Evolutionary conservation across 164 flowering plant genomes (phyloP).

Genomic region (Chloranthus sessilifolius): DNA sequence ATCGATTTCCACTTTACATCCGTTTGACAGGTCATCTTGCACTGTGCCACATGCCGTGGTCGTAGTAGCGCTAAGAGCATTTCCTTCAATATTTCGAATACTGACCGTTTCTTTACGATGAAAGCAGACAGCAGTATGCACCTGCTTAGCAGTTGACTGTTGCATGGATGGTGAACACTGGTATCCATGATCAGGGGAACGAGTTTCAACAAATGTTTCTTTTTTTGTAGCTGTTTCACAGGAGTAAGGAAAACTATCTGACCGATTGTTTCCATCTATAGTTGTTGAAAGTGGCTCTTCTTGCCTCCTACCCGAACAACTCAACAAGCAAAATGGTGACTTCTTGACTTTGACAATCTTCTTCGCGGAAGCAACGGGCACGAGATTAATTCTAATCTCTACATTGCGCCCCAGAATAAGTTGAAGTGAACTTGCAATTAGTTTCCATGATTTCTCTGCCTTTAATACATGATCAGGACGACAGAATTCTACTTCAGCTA

Average conservation of each 20-base stretch:
- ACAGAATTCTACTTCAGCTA: slow-evolving; percentile 67
- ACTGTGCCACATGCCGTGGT: slow-evolving; percentile 17
- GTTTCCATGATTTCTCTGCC: slow-evolving; percentile 86
- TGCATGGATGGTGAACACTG: slow-evolving; percentile 20
- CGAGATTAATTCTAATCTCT: slow-evolving; percentile 65
- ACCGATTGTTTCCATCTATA: slow-evolving; percentile 30
- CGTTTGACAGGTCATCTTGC: slow-evolving; percentile 20
- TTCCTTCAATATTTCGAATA: slow-evolving; percentile 52
- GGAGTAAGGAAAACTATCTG: slow-evolving; percentile 35
- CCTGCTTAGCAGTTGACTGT: background rate
- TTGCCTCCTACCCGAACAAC: slow-evolving; percentile 48
- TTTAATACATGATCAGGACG: slow-evolving; percentile 48
- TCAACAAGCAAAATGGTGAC: slow-evolving; percentile 48
- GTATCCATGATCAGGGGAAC: slow-evolving; percentile 32
- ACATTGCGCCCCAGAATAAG: slow-evolving; percentile 67
- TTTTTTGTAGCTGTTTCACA: slow-evolving; percentile 29
- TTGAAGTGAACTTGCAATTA: slow-evolving; percentile 71
- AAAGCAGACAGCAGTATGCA: slow-evolving; percentile 11
- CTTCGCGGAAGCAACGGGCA: slow-evolving; percentile 20
- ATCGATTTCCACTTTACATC: slow-evolving; percentile 12
- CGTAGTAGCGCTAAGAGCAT: slow-evolving; percentile 38
- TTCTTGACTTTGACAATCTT: slow-evolving; percentile 34
- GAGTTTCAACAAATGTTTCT: slow-evolving; percentile 29
- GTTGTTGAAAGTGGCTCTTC: slow-evolving; percentile 25
- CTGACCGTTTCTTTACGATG: slow-evolving; percentile 28